Base-by-base conservation (phyloP, 768 basidiomycete species). In the Phylloporus rhodoxanthus region DNA sequence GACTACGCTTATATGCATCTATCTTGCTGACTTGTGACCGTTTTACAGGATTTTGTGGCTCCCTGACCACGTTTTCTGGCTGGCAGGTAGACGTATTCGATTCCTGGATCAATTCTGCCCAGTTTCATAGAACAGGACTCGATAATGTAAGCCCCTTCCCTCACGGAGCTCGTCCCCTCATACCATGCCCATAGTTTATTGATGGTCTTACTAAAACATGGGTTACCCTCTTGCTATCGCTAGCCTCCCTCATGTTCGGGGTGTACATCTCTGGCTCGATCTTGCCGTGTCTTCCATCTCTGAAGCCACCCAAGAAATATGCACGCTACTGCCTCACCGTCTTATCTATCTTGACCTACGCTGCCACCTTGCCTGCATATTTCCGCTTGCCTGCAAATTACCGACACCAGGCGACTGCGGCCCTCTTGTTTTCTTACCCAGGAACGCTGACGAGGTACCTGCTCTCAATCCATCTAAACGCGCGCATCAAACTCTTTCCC, bases 61-160 rank as follows among this genome's bases (percentile, higher is more conserved):
- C 91, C 2, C 68, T 98, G 58, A 99, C 96, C 9, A 97, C 93
- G 2, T 98, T 98, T 72, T 96, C 94, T 14, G 80, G 84, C 32
- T 98, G 96, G 96, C 91, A 97, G 67, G 63, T 89, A 9, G 90
- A 94, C 53, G 68, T 91, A 0, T 98, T 95, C 61, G 68, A 76
- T 46, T 87, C 91, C 0, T 98, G 93, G 82, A 73, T 85, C 1
- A 91, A 97, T 63, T 68, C 76, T 3, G 71, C 72, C 30, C 66
- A 72, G 9, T 76, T 74, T 41, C 64, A 74, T 47, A 78, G 85
- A 42, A 73, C 76, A 43, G 83, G 89, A 45, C 73, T 97, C 28
- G 73, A 79, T 54, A 78, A 87, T 65, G 94, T 91, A 56, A 52
- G 88, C 70, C 9, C 45, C 28, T 15, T 23, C 15, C 25, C 41